A percentile compares a stretch with the other conserved stretches of the same genome.
These are phyloP conservation scores for Choiromyces venosus DNA, from an alignment of 495 filamentous ascomycete species.

Conservation along the genomic window DNA sequence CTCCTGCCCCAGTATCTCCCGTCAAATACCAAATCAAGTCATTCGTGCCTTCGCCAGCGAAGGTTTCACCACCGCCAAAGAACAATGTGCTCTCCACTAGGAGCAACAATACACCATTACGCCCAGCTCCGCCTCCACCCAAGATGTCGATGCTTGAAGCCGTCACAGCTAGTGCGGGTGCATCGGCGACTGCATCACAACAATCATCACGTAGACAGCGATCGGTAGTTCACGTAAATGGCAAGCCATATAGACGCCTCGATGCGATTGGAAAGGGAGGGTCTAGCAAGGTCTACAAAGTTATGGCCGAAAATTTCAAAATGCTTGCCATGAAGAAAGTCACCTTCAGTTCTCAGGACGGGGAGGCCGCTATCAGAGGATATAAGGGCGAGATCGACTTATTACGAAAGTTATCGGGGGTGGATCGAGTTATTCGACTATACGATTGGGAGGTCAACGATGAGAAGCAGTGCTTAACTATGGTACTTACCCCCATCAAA, in stretches of 20 bases:
- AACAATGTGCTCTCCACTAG: conserved; percentile 64
- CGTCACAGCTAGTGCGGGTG: conserved; percentile 75
- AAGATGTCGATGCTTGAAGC: conserved; percentile 95
- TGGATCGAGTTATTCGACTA: conserved; percentile 81
- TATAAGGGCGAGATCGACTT: conserved; percentile 98
- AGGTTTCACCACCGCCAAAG: conserved; percentile 39
- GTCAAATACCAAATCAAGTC: conserved; percentile 23
- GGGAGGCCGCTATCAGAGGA: conserved; percentile 72
- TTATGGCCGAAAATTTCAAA: conserved; percentile 93
- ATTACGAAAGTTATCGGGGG: conserved; percentile 69
- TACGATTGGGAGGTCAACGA: conserved; percentile 92
- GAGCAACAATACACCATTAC: conserved; percentile 75
- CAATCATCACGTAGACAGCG: conserved; percentile 59
- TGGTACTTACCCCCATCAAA: conserved; percentile 55
- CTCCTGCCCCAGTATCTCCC: conserved; percentile 14
- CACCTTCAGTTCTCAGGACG: conserved; percentile 67
- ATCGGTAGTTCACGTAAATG: conserved; percentile 77
- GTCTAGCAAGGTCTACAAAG: conserved; percentile 87
- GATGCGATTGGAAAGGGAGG: conserved; percentile 89
- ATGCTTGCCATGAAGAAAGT: conserved; percentile 92
- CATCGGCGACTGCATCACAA: conserved; percentile 53
- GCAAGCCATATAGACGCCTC: conserved; percentile 79
- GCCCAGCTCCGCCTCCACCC: conserved; percentile 74
- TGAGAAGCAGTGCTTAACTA: conserved; percentile 75
- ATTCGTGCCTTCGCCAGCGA: conserved; percentile 22